phyloP scores from a whole-genome alignment of 2,329 filamentous ascomycete species.

The Lecanicillium sp. region DNA sequence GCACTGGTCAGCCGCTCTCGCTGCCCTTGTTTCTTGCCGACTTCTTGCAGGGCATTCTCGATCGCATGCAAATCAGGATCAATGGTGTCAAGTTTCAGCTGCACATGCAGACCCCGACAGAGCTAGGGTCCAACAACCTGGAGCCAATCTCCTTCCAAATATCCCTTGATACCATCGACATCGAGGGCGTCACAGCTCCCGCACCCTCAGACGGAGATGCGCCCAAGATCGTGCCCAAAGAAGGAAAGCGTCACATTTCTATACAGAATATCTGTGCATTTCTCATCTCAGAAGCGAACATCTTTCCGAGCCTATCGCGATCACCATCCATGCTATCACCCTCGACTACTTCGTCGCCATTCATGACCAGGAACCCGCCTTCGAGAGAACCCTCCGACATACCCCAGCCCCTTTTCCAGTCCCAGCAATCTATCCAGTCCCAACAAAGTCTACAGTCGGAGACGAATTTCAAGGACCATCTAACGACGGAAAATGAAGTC shows the following conservation, averaged over 20 bases:
- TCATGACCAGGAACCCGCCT: conserved; percentile 33
- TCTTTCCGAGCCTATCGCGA: conserved; percentile 54
- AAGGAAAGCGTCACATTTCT: conserved; percentile 60
- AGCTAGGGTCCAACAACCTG: conserved; percentile 38
- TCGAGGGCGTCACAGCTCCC: conserved; percentile 57
- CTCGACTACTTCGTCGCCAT: conserved; percentile 46
- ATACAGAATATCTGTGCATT: conserved; percentile 59
- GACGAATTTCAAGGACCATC: conserved; percentile 21
- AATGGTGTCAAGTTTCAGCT: conserved; percentile 60
- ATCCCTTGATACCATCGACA: conserved; percentile 55
- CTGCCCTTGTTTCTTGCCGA: conserved; percentile 65
- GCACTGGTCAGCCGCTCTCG: conserved; percentile 65
- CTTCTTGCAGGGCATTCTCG: conserved; percentile 67
- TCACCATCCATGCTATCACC: conserved; percentile 46
- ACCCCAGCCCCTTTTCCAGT: conserved; percentile 20
- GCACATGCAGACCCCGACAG: conserved; percentile 51
- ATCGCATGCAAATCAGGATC: conserved; percentile 63
- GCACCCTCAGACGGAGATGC: conserved; percentile 24
- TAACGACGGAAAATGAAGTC: conserved; percentile 18
- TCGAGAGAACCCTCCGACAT: conserved; percentile 22
- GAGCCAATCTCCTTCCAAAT: conserved; percentile 60
- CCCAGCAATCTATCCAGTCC: conserved; percentile 15
- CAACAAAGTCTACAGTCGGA: not conserved
- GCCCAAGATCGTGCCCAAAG: conserved; percentile 41
- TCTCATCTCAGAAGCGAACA: conserved; percentile 61